A percentile compares a stretch with the other conserved stretches of the same genome.
Conservation (phyloP, 257 asterid species). For the Forsythia viridissima region DNA sequence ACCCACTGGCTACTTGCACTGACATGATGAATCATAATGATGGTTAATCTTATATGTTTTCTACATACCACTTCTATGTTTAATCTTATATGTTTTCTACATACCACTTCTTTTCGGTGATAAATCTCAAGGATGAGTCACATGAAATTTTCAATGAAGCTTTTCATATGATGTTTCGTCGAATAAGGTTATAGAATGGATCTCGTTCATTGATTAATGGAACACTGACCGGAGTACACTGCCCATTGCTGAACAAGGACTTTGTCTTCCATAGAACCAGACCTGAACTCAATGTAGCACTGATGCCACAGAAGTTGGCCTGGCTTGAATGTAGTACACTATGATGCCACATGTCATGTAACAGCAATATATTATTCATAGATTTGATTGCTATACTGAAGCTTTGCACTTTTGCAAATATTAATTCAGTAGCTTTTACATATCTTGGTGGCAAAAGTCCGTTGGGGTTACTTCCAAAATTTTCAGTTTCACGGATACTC, state of each 20-base stretch:
- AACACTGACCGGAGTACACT: neutral
- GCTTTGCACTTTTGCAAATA: neutral
- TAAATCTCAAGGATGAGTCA: neutral
- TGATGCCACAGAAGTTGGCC: neutral
- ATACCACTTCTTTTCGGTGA: neutral
- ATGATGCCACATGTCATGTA: neutral
- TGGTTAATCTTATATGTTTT: neutral
- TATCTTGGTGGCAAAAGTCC: neutral
- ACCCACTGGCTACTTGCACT: neutral
- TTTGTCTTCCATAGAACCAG: neutral
- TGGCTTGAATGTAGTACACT: neutral
- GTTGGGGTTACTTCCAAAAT: neutral
- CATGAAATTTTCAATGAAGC: neutral
- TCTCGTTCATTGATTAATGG: neutral
- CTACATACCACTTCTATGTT: neutral
- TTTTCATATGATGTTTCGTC: neutral
- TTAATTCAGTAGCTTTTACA: neutral
- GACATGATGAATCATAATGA: neutral
- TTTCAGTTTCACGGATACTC: neutral
- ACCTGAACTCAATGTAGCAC: neutral
- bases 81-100: neutral
- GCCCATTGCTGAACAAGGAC: neutral
- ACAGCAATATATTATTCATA: neutral
- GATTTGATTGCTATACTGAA: neutral
- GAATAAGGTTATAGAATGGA: neutral